Base-by-base conservation (phyloP, 1,284 basidiomycete genomes). In the Marasmius tenuissimus region DNA sequence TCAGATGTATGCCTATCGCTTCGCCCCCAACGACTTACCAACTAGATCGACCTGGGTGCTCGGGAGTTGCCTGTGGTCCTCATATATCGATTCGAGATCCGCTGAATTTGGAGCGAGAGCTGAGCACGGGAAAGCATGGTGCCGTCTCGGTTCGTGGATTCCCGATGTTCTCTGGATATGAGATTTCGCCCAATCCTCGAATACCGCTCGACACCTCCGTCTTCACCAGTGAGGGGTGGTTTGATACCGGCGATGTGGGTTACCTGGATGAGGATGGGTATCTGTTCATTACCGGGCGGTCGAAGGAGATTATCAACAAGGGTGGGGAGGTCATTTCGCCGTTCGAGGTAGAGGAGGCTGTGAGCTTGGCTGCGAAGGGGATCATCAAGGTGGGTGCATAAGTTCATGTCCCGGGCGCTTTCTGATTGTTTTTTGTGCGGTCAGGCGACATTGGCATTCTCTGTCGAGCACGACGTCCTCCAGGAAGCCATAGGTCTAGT, bases 241-340 rank as follows among this genome's bases (percentile, higher is more conserved):
- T 75, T 70, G 78, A 84, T 60, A 83, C 83, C 3, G 84, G 84
- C 1, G 84, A 86, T 64, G 79, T 83, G 65, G 84, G 84, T 9
- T 76, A 77, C 64, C 76, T 83, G 68, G 80, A 84, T 64, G 63
- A 71, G 14, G 78, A 82, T 57, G 83, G 83, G n/a, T 82, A 82
- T 67, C 71, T 85, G 14, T 73, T 77, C 61, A 77, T 82, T 52
- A 82, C 80, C 0, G 80, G 80, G 6, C 73, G 81, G 37, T 72
- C 80, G 37, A 82, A 81, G 69, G 81, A 82, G 73, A 75, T 82
- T 59, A 81, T 80, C 72, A 80, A 81, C 68, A 75, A 79, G 53
- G 81, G 81, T 16, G 84, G 84, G 2, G 84, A 86, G 66, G 85
- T 85, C 69, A 83, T 86, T 65, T 81, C 80, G 4, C 84, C 84